Evolutionary conservation across 352 stramenopile genomes (phyloP).

Genomic region (Globisporangium orthogonon): DNA sequence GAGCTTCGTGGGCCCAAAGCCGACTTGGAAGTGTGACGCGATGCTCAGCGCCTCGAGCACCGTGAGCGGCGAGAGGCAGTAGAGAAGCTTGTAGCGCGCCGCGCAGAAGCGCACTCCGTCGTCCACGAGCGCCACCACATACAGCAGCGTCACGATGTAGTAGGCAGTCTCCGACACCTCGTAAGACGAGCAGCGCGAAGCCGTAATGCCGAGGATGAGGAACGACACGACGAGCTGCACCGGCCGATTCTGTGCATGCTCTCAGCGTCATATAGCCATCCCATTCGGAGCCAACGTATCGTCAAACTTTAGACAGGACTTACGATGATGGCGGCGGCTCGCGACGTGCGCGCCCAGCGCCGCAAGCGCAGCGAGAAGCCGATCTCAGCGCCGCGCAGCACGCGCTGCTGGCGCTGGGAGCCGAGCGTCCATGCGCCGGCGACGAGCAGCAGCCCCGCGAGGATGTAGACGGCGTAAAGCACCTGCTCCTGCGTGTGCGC

Average conservation of each 20-base stretch:
- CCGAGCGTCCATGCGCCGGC: slow-evolving; percentile 42
- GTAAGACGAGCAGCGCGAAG: slow-evolving; percentile 68
- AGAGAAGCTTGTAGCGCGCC: slow-evolving; percentile 73
- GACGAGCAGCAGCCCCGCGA: slow-evolving; percentile 39
- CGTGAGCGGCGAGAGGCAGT: slow-evolving; percentile 67
- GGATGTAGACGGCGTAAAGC: slow-evolving; percentile 38
- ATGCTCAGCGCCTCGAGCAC: slow-evolving; percentile 71
- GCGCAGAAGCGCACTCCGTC: slow-evolving; percentile 74
- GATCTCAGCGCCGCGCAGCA: slow-evolving; percentile 52
- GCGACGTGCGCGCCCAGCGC: slow-evolving; percentile 72
- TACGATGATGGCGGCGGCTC: slow-evolving; percentile 65
- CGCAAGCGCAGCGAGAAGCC: slow-evolving; percentile 75
- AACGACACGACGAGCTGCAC: slow-evolving; percentile 73
- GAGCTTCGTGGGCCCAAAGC: slow-evolving; percentile 58
- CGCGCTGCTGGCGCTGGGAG: slow-evolving; percentile 50
- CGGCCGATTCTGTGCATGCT: slow-evolving; percentile 48
- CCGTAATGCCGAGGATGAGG: slow-evolving; percentile 60
- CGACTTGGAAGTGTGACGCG: slow-evolving; percentile 69
- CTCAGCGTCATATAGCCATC: not conserved
- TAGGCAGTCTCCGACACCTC: slow-evolving; percentile 61
- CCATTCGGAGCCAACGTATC: too few species aligned
- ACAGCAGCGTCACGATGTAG: slow-evolving; percentile 57
- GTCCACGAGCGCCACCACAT: slow-evolving; percentile 53
- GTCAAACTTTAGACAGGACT: not conserved
- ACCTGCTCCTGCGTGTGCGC: slow-evolving; percentile 71